A percentile compares a stretch with the other conserved stretches of the same genome.
Evolutionary conservation across 2,329 filamentous ascomycete genomes (phyloP).

Genomic region (Phyllosticta ampelicida): DNA sequence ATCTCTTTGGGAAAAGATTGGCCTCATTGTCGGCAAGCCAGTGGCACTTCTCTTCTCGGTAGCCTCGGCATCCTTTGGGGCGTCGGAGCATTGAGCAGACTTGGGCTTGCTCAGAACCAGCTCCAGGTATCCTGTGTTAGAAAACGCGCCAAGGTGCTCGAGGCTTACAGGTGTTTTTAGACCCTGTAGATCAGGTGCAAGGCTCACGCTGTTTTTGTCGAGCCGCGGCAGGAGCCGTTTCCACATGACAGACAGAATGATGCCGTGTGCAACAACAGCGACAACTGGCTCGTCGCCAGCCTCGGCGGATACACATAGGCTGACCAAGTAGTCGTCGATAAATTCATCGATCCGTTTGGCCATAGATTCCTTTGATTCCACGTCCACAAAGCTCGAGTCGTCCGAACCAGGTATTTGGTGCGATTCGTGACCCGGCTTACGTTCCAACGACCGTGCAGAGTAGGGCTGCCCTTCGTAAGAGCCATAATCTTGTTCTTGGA

Average conservation of each 20-base stretch:
- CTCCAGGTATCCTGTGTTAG: slow-evolving; percentile 54
- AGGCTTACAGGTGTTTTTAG: slow-evolving; percentile 30
- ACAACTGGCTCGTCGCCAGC: slow-evolving; percentile 32
- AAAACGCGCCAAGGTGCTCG: slow-evolving; percentile 49
- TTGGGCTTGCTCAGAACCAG: slow-evolving; percentile 23
- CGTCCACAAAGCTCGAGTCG: slow-evolving; percentile 40
- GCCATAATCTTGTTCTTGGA: slow-evolving; percentile 68
- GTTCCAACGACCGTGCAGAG: slow-evolving; percentile 24
- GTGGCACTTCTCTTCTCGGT: background rate
- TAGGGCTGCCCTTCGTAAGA: slow-evolving; percentile 56
- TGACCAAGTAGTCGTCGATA: slow-evolving; percentile 48
- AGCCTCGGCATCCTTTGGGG: background rate
- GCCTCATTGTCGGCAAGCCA: background rate
- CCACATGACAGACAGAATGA: slow-evolving; percentile 64
- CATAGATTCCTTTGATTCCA: slow-evolving; percentile 62
- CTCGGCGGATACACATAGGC: slow-evolving; percentile 3
- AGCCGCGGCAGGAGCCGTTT: slow-evolving; percentile 50
- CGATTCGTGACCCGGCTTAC: slow-evolving; percentile 25
- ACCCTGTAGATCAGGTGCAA: slow-evolving; percentile 34
- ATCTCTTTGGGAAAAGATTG: background rate
- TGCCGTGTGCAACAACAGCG: slow-evolving; percentile 71
- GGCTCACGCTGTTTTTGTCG: slow-evolving; percentile 32
- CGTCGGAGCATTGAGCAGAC: background rate
- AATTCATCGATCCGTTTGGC: slow-evolving; percentile 53
- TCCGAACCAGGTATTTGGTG: slow-evolving; percentile 12